Base-by-base conservation (phyloP, 345 rosid genomes). In the Mangifera indica region DNA sequence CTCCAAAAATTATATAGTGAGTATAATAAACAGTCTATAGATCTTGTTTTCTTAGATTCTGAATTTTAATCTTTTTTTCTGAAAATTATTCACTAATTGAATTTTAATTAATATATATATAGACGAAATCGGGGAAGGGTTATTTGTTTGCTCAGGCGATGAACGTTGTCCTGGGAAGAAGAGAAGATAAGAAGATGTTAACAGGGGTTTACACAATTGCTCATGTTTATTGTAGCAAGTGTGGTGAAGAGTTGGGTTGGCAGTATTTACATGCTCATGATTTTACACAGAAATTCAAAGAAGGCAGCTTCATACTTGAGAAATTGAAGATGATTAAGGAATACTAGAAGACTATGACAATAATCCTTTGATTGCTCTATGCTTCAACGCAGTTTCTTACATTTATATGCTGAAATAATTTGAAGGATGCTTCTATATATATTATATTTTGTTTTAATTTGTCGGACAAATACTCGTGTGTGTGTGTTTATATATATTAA, bases 51-150 rank as follows among this genome's bases (percentile, higher is more conserved):
- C 15, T 49, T 5, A 15, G 22, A 32, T n/a, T 20, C 26, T 11
- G 10, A 53, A 42, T 4, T 18, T 10, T 17, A 17, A 56, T 0
- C 22, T 44, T 26, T 10, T 42, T 14, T 34, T 25, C n/a, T 29
- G 32, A 29, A 29, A 29, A 29, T 5, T 37, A 34, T 34, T 34
- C 5, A 34, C 3, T 4, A 4, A 4, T 29, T 29, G 34, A 29
- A 1, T 29, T 29, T 29, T 34, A 7, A 7, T 34, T 34, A 34
- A 34, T 0, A 34, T 34, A 34, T 26, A 54, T n/a, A 11, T 21
- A 82, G 88, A 81, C 79, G 24, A 68, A 7, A 77, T 42, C 84
- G 40, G 88, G 88, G 40, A 69, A 73, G 34, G 88, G 80, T 0
- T 85, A 77, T 18, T 24, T 85, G 84, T 82, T 85, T 73, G 25